Evolutionary conservation across 225 moss, liverwort and hornwort genomes (phyloP).

Genomic region (Anthoceros angustus): DNA sequence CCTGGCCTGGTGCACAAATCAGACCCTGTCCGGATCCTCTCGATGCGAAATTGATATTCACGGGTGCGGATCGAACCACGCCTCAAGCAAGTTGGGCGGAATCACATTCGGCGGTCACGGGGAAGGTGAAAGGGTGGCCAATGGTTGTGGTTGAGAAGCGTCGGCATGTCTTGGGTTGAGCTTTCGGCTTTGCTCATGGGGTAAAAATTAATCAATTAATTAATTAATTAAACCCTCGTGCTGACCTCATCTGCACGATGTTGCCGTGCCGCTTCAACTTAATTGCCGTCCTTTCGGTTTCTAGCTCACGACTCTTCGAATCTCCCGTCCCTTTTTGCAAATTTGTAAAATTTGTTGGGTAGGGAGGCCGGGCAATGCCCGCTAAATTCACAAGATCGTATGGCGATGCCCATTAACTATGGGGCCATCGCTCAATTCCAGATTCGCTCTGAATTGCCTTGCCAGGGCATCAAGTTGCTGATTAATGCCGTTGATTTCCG

Average conservation of each 20-base stretch:
- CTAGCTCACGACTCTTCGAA: not conserved
- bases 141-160: no score
- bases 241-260: not conserved
- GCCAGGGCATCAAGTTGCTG: not conserved
- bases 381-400: not conserved
- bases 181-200: no score
- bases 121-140: no score
- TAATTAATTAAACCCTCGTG: no score
- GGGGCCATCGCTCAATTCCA: not conserved
- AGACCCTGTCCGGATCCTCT: not conserved
- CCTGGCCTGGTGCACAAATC: not conserved
- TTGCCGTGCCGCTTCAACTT: not conserved
- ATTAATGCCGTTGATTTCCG: no score
- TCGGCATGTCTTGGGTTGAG: no score
- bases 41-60: no score
- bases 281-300: not conserved
- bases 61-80: not conserved
- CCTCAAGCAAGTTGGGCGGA: conserved; percentile 1
- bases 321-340: not conserved
- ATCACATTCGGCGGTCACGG: no score
- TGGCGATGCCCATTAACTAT: not conserved
- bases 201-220: no score
- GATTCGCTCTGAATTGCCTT: not conserved
- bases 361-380: conserved; percentile 3
- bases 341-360: not conserved